A percentile compares a stretch with the other conserved stretches of the same genome.
These are phyloP conservation scores for Periglandula ipomoeae DNA, from an alignment of 2,329 filamentous ascomycete genomes.

Conservation along the genomic window DNA sequence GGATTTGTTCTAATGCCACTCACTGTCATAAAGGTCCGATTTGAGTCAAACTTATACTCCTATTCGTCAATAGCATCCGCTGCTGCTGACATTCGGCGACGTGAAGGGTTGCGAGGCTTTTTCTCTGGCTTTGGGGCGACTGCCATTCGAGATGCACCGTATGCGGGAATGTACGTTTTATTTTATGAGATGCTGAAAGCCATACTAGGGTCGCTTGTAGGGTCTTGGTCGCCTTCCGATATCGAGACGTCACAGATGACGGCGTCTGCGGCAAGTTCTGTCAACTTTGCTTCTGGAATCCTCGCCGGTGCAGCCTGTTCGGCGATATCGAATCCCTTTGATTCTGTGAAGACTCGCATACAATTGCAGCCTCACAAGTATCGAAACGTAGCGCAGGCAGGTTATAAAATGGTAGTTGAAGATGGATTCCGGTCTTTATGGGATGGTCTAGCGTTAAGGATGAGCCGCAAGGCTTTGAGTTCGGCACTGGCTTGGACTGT, in stretches of 20 bases:
- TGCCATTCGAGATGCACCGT: conserved; percentile 87
- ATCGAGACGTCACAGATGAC: conserved; percentile 19
- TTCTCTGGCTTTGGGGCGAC: conserved; percentile 93
- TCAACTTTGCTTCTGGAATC: conserved; percentile 81
- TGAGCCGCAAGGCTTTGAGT: conserved; percentile 85
- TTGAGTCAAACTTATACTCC: conserved; percentile 78
- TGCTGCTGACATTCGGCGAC: conserved; percentile 61
- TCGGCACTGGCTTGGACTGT: conserved; percentile 95
- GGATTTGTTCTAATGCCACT: conserved; percentile 92
- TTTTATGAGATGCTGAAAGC: conserved; percentile 84
- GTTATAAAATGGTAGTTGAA: conserved; percentile 66
- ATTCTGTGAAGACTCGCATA: conserved; percentile 89
- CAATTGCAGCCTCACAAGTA: conserved; percentile 82
- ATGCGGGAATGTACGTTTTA: conserved; percentile 87
- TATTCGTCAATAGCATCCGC: conserved; percentile 72
- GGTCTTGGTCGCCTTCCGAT: conserved; percentile 6
- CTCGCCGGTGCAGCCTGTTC: conserved; percentile 76
- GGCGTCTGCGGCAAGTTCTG: conserved; percentile 39
- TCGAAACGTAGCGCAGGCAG: conserved; percentile 71
- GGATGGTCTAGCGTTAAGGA: conserved; percentile 76
- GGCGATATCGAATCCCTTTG: conserved; percentile 88
- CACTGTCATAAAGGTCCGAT: conserved; percentile 93
- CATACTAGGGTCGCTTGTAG: conserved; percentile 32
- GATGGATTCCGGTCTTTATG: conserved; percentile 76
- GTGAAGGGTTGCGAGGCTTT: conserved; percentile 72